Evolutionary conservation across 2,329 filamentous ascomycete species (phyloP).

Genomic region (Acephala macrosclerotiorum): DNA sequence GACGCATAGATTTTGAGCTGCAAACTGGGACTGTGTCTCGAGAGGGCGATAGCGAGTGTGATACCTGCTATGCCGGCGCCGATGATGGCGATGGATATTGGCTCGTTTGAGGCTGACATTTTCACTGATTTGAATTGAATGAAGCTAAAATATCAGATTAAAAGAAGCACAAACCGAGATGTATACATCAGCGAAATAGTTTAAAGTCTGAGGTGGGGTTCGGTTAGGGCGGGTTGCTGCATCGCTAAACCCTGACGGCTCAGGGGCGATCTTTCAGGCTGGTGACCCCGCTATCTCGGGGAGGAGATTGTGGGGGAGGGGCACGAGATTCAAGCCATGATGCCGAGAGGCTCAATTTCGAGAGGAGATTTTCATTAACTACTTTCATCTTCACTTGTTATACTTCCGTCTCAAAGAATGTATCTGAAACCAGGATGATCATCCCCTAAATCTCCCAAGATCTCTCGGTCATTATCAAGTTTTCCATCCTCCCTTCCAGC

Average conservation of each 20-base stretch:
- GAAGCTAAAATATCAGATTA: not conserved
- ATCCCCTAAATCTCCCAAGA: constrained; percentile 16
- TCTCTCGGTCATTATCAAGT: not conserved
- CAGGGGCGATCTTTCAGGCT: constrained; percentile 1
- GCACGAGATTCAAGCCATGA: not conserved
- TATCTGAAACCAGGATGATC: constrained; percentile 22
- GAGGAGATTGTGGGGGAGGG: constrained; percentile 6
- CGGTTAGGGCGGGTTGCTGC: not conserved
- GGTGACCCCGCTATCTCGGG: constrained; percentile 8
- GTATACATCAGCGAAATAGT: not conserved
- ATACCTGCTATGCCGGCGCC: constrained; percentile 67
- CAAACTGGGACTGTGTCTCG: constrained; percentile 50
- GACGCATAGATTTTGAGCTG: constrained; percentile 60
- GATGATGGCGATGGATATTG: constrained; percentile 57
- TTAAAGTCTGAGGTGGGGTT: not conserved
- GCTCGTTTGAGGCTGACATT: constrained; percentile 4
- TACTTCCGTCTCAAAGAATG: not conserved
- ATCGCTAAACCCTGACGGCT: constrained; percentile 1
- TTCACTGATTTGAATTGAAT: not conserved
- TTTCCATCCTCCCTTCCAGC: constrained; percentile 10
- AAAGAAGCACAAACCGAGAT: not conserved
- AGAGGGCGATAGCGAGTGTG: constrained; percentile 59
- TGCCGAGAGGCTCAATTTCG: not conserved
- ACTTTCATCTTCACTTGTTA: not conserved
- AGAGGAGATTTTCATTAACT: too few relatives aligned